Evolutionary conservation across 352 stramenopile species (phyloP).

Genomic region (Blastocystis sp.): DNA sequence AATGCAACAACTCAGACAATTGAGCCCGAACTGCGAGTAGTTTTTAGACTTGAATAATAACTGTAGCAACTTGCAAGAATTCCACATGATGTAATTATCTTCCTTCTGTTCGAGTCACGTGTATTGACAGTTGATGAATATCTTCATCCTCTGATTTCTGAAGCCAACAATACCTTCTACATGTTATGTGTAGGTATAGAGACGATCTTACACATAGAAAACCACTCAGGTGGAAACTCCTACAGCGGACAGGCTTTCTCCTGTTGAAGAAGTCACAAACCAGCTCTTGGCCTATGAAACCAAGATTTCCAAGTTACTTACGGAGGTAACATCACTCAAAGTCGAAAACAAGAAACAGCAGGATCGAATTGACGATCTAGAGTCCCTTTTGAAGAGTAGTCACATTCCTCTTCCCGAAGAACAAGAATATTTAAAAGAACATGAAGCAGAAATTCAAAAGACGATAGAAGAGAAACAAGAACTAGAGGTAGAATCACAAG

Average conservation of each 20-base stretch:
- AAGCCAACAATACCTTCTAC: conserved; percentile 59
- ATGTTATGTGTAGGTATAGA: conserved; percentile 25
- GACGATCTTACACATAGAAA: background rate
- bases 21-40: conserved; percentile 8
- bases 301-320: background rate
- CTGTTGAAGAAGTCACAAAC: background rate
- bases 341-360: background rate
- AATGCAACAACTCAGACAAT: background rate
- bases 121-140: conserved; percentile 18
- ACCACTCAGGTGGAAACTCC: background rate
- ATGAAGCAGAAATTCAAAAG: background rate
- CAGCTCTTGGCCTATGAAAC: conserved; percentile 26
- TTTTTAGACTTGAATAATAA: background rate
- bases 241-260: background rate
- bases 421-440: background rate
- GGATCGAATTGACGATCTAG: background rate
- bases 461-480: conserved; percentile 28
- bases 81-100: background rate
- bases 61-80: conserved; percentile 15
- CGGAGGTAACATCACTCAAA: conserved; percentile 11
- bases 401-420: conserved; percentile 55
- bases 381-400: background rate
- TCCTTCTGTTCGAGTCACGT: conserved; percentile 20
- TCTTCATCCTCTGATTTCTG: conserved; percentile 11
- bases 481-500: background rate